Evolutionary conservation across 1,284 basidiomycete genomes (phyloP), one percentile per base, ranked within the genome.

Genomic region (Puccinia triticina): DNA sequence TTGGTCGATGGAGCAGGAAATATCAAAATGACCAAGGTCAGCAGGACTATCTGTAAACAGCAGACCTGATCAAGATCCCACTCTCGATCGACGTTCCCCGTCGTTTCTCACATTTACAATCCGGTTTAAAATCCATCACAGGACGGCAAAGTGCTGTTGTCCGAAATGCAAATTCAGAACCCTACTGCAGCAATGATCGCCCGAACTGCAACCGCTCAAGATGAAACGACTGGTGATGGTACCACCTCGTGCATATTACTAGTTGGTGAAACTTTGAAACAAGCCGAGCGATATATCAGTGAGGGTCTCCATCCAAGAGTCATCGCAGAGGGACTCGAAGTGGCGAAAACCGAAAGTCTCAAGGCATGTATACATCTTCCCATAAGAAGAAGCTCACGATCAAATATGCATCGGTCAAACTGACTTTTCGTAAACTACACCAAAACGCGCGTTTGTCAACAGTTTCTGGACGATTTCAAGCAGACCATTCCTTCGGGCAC

Each of bases 91-190:
- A 34, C 21, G 34, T 53, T 43, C n/a, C 61, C 29, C 48, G n/a
- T 18, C 26, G 11, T 29, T 72, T 50, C 23, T 40, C 4, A 66
- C 40, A n/a, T 5, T 37, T 66, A n/a, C 40, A 43, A 43, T 71
- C n/a, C 18, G n/a, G 67, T 55, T 37, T 66, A 40, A 66, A 66
- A 43, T 57, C n/a, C 21, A 26, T 72, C 59, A 59, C 46, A 46
- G 55, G 97, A 99, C 87, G 97, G 97, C 85, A 99, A 99, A 89
- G 96, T 98, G 66, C 89, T 99, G 80, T 90, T 99, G 82, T 98
- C 96, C 61, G 97, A 99, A 89, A 99, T 99, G 97, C 97, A 99
- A 89, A 99, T 99, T 86, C 95, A 90, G 89, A 99, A 99, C 88
- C 97, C 97, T 26, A 99, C 97, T 14, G 97, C 97, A 14, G 96